These are phyloP conservation scores for Sordariomycetes sp. DNA, from an alignment of 2,329 filamentous ascomycete genomes.

Conservation along the genomic window DNA sequence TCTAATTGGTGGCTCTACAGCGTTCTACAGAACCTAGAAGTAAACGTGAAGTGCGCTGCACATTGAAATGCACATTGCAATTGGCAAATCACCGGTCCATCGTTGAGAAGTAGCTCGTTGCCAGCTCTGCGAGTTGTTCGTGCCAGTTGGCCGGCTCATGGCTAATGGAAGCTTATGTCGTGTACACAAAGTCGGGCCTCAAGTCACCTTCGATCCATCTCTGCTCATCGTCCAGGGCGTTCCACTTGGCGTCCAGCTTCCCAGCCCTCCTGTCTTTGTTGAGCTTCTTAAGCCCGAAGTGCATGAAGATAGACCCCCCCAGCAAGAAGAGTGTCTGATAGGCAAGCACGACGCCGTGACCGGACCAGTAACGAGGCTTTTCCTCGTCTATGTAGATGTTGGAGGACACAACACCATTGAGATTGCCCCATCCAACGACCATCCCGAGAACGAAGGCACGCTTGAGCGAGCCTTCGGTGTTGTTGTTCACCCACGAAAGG, in stretches of 20 bases:
- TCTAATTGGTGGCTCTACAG: too few species aligned
- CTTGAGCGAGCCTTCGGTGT: constrained; percentile 60
- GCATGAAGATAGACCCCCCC: constrained; percentile 54
- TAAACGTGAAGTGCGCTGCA: too few species aligned
- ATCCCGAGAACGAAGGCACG: constrained; percentile 54
- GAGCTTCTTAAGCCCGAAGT: constrained; percentile 43
- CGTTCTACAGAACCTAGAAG: too few species aligned
- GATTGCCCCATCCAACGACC: constrained; percentile 52
- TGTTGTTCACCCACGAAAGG: constrained; percentile 72
- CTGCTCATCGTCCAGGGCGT: constrained; percentile 44
- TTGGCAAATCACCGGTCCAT: too few species aligned
- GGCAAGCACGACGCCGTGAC: constrained; percentile 54
- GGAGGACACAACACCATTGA: constrained; percentile 50
- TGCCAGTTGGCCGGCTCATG: too few species aligned
- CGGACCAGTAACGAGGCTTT: constrained; percentile 24
- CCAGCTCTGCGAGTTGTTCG: too few species aligned
- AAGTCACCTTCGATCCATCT: constrained; percentile 49
- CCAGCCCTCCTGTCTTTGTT: constrained; percentile 50
- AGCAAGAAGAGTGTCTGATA: constrained; percentile 57
- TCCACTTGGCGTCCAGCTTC: constrained; percentile 43
- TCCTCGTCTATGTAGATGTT: constrained; percentile 50
- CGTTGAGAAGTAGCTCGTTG: too few species aligned
- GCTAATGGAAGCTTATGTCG: too few species aligned
- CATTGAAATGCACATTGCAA: too few species aligned
- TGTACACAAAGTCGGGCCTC: constrained; percentile 24